Percentiles rank a stretch among this genome's conserved stretches.
phyloP scores from a whole-genome alignment of 1,284 basidiomycete species.

The Ustilago bromivora region DNA sequence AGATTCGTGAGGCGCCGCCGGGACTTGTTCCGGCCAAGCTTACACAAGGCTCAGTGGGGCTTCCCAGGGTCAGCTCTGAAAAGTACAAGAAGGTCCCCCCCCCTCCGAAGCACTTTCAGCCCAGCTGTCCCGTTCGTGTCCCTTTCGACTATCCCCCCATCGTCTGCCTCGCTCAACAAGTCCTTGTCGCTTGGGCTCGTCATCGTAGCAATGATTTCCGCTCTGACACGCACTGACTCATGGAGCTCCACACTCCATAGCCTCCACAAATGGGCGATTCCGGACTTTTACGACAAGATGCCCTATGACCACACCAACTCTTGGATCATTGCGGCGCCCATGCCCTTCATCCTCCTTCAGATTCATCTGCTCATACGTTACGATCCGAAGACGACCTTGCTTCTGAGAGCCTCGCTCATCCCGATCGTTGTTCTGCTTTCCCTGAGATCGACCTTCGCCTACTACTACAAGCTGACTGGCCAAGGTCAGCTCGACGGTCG shows the following conservation, averaged over 20 bases:
- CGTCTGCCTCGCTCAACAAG: background rate
- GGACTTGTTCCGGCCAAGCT: background rate
- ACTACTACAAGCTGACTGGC: constrained; percentile 23
- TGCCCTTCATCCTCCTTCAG: constrained; percentile 28
- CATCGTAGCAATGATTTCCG: background rate
- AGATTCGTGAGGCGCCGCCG: background rate
- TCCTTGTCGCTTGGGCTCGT: background rate
- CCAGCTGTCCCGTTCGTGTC: too few species aligned
- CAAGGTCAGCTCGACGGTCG: constrained; percentile 26
- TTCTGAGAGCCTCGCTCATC: constrained; percentile 22
- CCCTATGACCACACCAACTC: constrained; percentile 19
- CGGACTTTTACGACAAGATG: constrained; percentile 34
- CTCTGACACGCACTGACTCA: background rate
- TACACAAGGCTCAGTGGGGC: background rate
- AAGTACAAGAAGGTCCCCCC: background rate
- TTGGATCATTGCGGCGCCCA: constrained; percentile 10
- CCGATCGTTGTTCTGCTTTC: constrained; percentile 30
- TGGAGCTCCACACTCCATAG: background rate
- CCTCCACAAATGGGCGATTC: constrained; percentile 23
- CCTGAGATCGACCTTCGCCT: constrained; percentile 19
- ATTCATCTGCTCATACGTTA: constrained; percentile 41
- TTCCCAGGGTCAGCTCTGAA: background rate
- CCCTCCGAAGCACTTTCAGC: too few species aligned
- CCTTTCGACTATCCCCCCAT: background rate
- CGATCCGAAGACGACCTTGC: constrained; percentile 18